Base-by-base conservation (phyloP, 2,329 filamentous ascomycete genomes). In the Fusarium multiceps region DNA sequence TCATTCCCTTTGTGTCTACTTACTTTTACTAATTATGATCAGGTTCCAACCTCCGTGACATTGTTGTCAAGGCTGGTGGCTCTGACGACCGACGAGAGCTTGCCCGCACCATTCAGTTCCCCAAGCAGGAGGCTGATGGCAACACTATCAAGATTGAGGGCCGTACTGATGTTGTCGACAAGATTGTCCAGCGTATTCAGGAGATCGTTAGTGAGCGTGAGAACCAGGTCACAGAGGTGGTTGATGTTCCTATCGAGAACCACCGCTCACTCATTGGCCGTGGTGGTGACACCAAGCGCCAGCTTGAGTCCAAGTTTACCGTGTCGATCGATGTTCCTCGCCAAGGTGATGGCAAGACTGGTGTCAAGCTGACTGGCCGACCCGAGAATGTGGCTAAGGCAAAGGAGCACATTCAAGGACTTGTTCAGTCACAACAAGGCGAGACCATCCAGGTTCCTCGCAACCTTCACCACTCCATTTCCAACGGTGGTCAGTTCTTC, bases 401-500 rank as follows among this genome's bases (percentile, higher is more conserved):
- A 54, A 97, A 97, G 85, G 89, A 90, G 63, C 94, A 98, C 81
- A 94, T 99, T 69, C 81, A 88, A 54, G 85, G 87, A 40, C 82
- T 97, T 55, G 86, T 94, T 69, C 95, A 97, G 85, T 91, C 94
- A 73, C 92, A 95, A 77, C 91, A 96, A 78, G 93, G 93, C 66
- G 93, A 96, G 85, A 96, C 92, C 0, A 81, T 98, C n/a, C 87
- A 92, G 73, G 88, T 99, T 11, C 95, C 96, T 13, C 88, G 90
- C 63, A 89, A 90, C 73, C 84, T 96, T 64, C 96, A 99, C 83
- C 93, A 98, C 78, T 82, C 86, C 63, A 87, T 99, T 72, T 88
- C 93, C 55, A 95, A 97, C 78, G 94, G 95, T 70, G 96, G 95
- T 2, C 91, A 94, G 74, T 92, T 98, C 83, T 98, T 98, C 92